phyloP scores from a whole-genome alignment of 129 eudicot genomes.

The Pseudognaphalium luteoalbum region DNA sequence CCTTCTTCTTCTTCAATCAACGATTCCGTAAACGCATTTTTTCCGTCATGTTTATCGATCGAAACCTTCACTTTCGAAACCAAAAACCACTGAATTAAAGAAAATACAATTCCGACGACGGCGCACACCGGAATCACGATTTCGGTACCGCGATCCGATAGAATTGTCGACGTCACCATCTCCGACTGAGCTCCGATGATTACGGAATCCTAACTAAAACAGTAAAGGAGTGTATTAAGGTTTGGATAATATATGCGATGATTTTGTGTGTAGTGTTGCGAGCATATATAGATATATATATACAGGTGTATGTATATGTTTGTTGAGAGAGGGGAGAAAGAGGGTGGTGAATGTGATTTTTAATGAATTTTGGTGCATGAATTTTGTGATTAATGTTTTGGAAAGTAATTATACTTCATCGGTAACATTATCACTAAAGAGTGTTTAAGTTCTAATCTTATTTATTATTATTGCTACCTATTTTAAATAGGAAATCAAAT shows the following conservation, averaged over 20 bases:
- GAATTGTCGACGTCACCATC: constrained; percentile 42
- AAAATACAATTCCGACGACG: constrained; percentile 59
- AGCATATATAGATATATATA: background rate
- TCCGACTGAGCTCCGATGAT: background rate
- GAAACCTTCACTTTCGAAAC: constrained; percentile 57
- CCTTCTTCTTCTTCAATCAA: constrained; percentile 73
- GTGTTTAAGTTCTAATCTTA: background rate
- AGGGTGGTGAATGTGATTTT: background rate
- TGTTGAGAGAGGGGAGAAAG: background rate
- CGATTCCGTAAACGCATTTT: constrained; percentile 44
- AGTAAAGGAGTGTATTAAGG: constrained; percentile 20
- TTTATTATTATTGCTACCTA: too few relatives aligned
- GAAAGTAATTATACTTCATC: background rate
- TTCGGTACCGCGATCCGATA: constrained; percentile 58
- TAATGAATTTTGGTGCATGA: background rate
- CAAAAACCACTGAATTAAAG: constrained; percentile 57
- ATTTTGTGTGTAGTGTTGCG: background rate
- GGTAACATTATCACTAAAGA: background rate
- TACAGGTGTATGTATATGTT: background rate
- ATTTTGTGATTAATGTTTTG: background rate
- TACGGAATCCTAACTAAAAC: background rate
- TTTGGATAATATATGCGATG: background rate
- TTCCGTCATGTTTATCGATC: constrained; percentile 30
- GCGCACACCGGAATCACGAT: constrained; percentile 66
- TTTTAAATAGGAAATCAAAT: too few relatives aligned